Base-by-base conservation (phyloP, 495 filamentous ascomycete species). In the Tuber melanosporum region DNA sequence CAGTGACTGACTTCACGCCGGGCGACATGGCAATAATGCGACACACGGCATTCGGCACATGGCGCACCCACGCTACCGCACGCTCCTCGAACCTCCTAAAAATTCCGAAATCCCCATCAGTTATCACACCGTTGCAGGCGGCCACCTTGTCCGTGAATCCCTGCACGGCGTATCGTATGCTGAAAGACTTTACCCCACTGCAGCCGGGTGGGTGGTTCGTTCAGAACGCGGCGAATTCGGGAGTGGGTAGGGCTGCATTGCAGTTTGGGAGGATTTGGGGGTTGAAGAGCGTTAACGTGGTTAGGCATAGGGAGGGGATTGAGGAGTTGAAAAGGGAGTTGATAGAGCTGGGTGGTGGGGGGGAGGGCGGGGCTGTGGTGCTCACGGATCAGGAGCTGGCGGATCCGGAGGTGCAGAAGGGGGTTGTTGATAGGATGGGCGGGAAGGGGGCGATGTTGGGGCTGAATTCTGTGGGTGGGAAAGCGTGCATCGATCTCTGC, bases 1-100 rank as follows among this genome's bases (percentile, higher is more conserved):
- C 84, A 39, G 90, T 91, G 41, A 87, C 88, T 71, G 85, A 78
- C 36, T 77, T 89, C 4, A n/a, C 47, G 0, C 83, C 80, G 44
- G 95, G 96, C 9, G 95, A 99, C 82, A 97, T 95, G 92, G 94
- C 95, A 12, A 92, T 98, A 72, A 95, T 96, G 86, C 90, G 90
- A 47, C 84, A 85, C 57, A 92, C 92, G 0, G 90, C 91, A 0
- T 92, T 94, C 80, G 95, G 95, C 26, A 97, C 95, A 19, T 97
- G 95, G 91, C 88, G 95, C 73, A 99, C 96, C 41, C 94, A 98
- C 82, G 91, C 92, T 4, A 88, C 94, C 70, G 84, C 90, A n/a
- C 84, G 85, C 9, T 88, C 91, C 75, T 88, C 87, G 14, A 83
- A 88, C 75, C 80, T 98, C 62, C 85, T 94, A 42, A 89, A 86